Conservation (phyloP, 176 grass and related monocot genomes). For the Dactylis glomerata region DNA sequence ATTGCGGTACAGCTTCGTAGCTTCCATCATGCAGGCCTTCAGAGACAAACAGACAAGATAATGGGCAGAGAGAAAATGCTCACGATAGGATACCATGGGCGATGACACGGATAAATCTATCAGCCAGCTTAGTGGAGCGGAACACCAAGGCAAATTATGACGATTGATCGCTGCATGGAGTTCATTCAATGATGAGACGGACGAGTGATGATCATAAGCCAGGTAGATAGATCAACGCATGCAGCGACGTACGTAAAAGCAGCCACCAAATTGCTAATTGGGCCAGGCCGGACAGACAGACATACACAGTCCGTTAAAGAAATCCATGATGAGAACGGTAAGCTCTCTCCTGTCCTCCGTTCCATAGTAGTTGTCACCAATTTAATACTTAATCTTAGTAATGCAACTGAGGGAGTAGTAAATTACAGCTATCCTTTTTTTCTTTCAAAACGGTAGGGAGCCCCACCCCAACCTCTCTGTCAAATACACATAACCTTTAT, state of each 20-base stretch:
- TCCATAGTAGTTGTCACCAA: too few relatives aligned
- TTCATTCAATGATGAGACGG: not conserved
- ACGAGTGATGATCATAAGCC: not conserved
- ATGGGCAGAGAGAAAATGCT: not conserved
- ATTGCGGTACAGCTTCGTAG: not conserved
- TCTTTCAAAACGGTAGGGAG: too few relatives aligned
- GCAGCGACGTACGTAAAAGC: not conserved
- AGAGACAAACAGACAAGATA: not conserved
- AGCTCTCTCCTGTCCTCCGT: too few relatives aligned
- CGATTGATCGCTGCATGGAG: not conserved
- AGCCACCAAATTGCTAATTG: not conserved
- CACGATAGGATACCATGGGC: not conserved
- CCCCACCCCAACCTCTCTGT: too few relatives aligned
- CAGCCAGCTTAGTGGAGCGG: not conserved
- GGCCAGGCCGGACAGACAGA: not conserved
- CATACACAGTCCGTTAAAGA: not conserved
- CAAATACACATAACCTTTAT: too few relatives aligned
- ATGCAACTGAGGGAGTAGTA: too few relatives aligned
- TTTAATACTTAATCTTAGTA: too few relatives aligned
- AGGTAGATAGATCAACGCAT: not conserved
- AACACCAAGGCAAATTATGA: not conserved
- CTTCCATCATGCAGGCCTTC: not conserved
- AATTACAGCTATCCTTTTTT: too few relatives aligned
- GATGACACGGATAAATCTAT: not conserved
- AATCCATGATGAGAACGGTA: not conserved